Conservation (phyloP, 768 basidiomycete genomes). For the Royoungia palumana region DNA sequence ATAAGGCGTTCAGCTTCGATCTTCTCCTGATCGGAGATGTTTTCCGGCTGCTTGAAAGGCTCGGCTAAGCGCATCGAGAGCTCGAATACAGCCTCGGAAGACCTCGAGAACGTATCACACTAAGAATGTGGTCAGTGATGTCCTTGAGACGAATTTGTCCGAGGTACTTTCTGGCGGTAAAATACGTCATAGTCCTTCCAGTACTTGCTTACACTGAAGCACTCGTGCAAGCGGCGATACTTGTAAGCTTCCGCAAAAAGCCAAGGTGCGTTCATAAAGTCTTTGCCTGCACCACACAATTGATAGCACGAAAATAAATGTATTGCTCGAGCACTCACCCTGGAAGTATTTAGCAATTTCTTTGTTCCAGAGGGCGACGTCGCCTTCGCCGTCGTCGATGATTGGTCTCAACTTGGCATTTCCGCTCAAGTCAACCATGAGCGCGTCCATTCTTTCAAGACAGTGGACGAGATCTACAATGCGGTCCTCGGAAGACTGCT, state of each 20-base stretch:
- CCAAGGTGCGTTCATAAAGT: conserved; percentile 97
- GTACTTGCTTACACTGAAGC: conserved; percentile 87
- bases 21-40: conserved; percentile 50
- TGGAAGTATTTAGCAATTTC: conserved; percentile 94
- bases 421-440: conserved; percentile 83
- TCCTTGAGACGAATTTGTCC: background rate
- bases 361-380: conserved; percentile 96
- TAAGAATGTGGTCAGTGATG: conserved; percentile 25
- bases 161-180: conserved; percentile 81
- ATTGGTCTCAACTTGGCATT: conserved; percentile 85
- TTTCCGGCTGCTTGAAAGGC: conserved; percentile 63
- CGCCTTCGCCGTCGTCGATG: conserved; percentile 86
- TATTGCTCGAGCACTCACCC: conserved; percentile 41
- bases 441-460: conserved; percentile 84
- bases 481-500: conserved; percentile 75
- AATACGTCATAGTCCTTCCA: conserved; percentile 94
- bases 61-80: conserved; percentile 88
- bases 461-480: conserved; percentile 82
- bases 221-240: conserved; percentile 87
- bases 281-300: conserved; percentile 51
- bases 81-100: conserved; percentile 89
- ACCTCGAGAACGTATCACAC: conserved; percentile 96
- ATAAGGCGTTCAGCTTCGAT: conserved; percentile 73
- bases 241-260: conserved; percentile 95
- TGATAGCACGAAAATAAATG: background rate